Evolutionary conservation across 108 stramenopile genomes (phyloP).

Genomic region (Cyclostephanos invisitatus): DNA sequence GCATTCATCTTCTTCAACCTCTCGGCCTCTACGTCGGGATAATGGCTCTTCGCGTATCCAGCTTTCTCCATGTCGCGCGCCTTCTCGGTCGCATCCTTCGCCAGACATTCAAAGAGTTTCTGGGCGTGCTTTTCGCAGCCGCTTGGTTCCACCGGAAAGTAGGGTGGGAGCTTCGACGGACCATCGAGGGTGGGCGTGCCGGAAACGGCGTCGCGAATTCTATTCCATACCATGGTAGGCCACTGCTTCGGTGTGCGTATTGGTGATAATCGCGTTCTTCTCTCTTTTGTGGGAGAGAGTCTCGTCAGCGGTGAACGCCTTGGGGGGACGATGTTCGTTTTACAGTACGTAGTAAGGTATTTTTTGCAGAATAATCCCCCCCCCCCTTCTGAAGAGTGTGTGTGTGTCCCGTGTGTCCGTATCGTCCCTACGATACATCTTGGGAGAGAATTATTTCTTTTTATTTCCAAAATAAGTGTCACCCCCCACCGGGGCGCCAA

Average conservation of each 20-base stretch:
- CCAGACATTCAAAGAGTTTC: slow-evolving; percentile 74
- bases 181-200: slow-evolving; percentile 66
- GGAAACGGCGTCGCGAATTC: slow-evolving; percentile 55
- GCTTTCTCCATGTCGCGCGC: slow-evolving; percentile 87
- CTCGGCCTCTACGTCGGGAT: slow-evolving; percentile 60
- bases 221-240: slow-evolving; percentile 45
- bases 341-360: no score
- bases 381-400: no score
- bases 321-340: no score
- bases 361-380: no score
- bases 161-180: slow-evolving; percentile 67
- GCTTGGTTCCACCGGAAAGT: slow-evolving; percentile 85
- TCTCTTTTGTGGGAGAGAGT: not conserved
- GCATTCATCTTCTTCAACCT: slow-evolving; percentile 28
- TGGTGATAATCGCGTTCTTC: not conserved
- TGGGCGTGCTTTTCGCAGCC: slow-evolving; percentile 85
- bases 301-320: no score
- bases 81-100: slow-evolving; percentile 76
- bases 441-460: no score
- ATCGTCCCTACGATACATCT: no score
- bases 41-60: slow-evolving; percentile 74
- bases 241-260: not conserved
- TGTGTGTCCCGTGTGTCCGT: no score
- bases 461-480: no score
- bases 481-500: not conserved